Evolutionary conservation across 345 rosid species (phyloP).

Genomic region (Lepidium didymum): DNA sequence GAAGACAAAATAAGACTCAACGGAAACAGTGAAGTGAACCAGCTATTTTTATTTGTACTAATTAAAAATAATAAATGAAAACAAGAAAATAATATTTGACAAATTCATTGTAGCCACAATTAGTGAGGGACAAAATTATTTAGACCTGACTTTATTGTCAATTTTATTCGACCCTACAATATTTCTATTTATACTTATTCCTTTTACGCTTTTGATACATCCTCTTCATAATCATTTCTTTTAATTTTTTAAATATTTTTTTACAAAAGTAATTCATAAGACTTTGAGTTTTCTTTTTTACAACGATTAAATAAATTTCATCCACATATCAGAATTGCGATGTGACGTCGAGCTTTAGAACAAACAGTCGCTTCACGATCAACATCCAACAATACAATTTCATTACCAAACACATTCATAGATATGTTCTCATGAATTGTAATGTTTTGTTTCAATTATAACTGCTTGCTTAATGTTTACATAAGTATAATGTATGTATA

Average conservation of each 20-base stretch:
- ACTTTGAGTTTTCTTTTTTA: not conserved
- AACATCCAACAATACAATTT: not conserved
- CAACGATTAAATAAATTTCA: not conserved
- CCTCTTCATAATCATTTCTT: slow-evolving; percentile 14
- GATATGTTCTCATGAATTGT: not conserved
- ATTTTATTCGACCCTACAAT: slow-evolving; percentile 21
- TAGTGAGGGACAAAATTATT: slow-evolving; percentile 42
- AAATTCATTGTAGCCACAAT: slow-evolving; percentile 24
- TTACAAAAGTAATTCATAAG: not conserved
- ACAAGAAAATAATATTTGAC: slow-evolving; percentile 23
- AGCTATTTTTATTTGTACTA: not conserved
- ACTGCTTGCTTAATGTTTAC: not conserved
- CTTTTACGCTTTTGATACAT: slow-evolving; percentile 18
- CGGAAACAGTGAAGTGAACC: too few species aligned
- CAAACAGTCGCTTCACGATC: slow-evolving; percentile 22
- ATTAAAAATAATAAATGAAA: not conserved
- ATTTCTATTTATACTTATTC: slow-evolving; percentile 14
- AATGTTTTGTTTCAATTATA: not conserved
- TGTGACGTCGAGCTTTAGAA: slow-evolving; percentile 19
- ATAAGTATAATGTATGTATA: not conserved
- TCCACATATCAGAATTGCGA: not conserved
- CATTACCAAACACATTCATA: not conserved
- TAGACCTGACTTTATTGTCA: slow-evolving; percentile 8
- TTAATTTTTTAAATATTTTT: not conserved
- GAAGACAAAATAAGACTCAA: too few species aligned